Percentiles rank a stretch among this genome's conserved stretches.
phyloP scores from a whole-genome alignment of 2,329 filamentous ascomycete species.

The Clarireedia hainanense region DNA sequence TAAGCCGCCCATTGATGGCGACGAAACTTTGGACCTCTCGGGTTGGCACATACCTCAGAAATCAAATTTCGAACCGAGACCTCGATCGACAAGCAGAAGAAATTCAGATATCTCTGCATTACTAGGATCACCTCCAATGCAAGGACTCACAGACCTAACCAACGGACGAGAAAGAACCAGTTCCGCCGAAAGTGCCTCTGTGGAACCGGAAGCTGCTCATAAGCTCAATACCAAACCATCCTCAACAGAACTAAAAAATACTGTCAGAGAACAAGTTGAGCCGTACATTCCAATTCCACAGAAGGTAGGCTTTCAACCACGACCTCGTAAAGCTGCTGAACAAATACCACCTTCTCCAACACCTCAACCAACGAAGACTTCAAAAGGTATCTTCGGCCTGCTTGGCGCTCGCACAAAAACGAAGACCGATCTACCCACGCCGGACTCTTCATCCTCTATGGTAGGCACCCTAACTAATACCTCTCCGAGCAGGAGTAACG shows the following conservation, averaged over 20 bases:
- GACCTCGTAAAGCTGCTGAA: constrained; percentile 12
- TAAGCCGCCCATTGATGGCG: constrained; percentile 3
- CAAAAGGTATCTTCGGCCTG: constrained; percentile 8
- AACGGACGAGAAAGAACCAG: neutral
- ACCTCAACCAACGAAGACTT: constrained; percentile 8
- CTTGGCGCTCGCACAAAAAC: neutral
- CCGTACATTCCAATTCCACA: constrained; percentile 24
- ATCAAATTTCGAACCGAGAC: constrained; percentile 25
- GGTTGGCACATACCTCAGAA: constrained; percentile 27
- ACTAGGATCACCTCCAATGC: constrained; percentile 22
- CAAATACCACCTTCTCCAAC: constrained; percentile 8
- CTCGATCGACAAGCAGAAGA: constrained; percentile 13
- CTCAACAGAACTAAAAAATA: neutral
- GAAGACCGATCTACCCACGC: constrained; percentile 1
- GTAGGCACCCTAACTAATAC: constrained; percentile 12
- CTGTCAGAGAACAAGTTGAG: neutral
- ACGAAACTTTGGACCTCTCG: constrained; percentile 18
- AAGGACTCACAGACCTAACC: constrained; percentile 19
- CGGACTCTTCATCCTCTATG: constrained; percentile 11
- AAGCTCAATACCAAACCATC: neutral
- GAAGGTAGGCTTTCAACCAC: constrained; percentile 25
- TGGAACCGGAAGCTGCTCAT: no score
- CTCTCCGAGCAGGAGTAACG: constrained; percentile 19
- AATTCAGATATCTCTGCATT: constrained; percentile 23
- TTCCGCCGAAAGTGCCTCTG: no score